Conservation (phyloP, 2,329 filamentous ascomycete genomes). For the Metarhizium anisopliae region DNA sequence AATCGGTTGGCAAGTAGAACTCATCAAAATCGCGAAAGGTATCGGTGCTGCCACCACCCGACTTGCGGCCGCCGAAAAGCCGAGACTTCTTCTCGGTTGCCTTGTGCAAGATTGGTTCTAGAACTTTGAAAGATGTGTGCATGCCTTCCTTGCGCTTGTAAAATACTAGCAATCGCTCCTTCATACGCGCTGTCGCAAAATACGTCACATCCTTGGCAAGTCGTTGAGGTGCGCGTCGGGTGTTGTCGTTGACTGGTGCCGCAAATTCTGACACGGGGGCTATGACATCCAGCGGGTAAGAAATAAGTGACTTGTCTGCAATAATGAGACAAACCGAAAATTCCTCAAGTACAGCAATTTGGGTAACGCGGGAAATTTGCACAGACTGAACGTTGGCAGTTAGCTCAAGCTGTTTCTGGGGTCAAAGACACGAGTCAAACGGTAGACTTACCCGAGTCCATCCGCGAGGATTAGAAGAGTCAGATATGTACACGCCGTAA, state of each 20-base stretch:
- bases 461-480: constrained; percentile 79
- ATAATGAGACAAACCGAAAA: constrained; percentile 90
- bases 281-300: constrained; percentile 86
- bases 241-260: constrained; percentile 57
- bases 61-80: constrained; percentile 49
- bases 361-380: constrained; percentile 67
- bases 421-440: neutral
- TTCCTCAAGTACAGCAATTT: constrained; percentile 90
- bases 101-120: constrained; percentile 93
- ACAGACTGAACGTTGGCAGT: constrained; percentile 51
- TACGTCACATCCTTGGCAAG: constrained; percentile 91
- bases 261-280: constrained; percentile 54
- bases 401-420: neutral
- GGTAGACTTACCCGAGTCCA: constrained; percentile 67
- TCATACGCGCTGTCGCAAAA: constrained; percentile 94
- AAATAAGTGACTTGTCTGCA: constrained; percentile 82
- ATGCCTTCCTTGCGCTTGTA: constrained; percentile 95
- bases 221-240: constrained; percentile 81
- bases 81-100: constrained; percentile 75
- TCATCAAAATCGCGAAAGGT: constrained; percentile 98
- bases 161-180: constrained; percentile 87
- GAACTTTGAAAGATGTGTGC: constrained; percentile 90
- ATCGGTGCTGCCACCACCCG: constrained; percentile 67
- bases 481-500: constrained; percentile 84
- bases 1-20: constrained; percentile 95